Evolutionary conservation across 352 stramenopile genomes (phyloP).

Genomic region (Phytophthora vignae): DNA sequence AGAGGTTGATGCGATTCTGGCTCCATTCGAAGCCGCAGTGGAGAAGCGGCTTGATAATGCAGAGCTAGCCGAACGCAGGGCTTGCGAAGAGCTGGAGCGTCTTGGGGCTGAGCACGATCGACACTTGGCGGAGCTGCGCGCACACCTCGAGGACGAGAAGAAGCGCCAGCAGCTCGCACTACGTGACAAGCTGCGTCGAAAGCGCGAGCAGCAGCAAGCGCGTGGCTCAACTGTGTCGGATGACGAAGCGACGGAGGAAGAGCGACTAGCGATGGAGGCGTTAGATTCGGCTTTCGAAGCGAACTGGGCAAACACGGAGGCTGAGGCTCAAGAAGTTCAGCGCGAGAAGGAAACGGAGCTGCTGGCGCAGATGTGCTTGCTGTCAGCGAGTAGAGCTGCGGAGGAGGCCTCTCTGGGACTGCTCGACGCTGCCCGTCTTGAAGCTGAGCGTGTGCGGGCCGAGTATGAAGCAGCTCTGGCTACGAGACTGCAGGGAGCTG

Average conservation of each 20-base stretch:
- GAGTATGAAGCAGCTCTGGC: conserved; percentile 34
- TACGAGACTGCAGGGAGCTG: conserved; percentile 12
- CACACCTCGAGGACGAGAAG: conserved; percentile 32
- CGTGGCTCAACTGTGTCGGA: conserved; percentile 6
- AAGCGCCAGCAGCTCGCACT: conserved; percentile 35
- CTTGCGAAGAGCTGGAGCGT: conserved; percentile 38
- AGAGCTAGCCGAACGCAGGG: conserved; percentile 29
- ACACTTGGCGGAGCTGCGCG: conserved; percentile 30
- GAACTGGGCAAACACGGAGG: conserved; percentile 18
- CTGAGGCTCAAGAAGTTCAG: conserved; percentile 13
- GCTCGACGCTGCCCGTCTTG: conserved; percentile 28
- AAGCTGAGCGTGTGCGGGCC: conserved; percentile 35
- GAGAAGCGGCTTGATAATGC: conserved; percentile 24
- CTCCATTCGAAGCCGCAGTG: conserved; percentile 20
- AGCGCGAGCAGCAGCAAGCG: conserved; percentile 24
- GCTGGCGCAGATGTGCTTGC: conserved; percentile 25
- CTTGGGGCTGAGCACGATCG: conserved; percentile 35
- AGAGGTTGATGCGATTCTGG: conserved; percentile 24
- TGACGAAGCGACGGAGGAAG: conserved; percentile 13
- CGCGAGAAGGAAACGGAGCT: conserved; percentile 28
- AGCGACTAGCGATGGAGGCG: conserved; percentile 16
- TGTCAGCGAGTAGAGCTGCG: conserved; percentile 22
- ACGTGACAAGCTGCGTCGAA: conserved; percentile 35
- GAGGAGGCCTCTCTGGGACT: conserved; percentile 27
- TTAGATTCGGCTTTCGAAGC: conserved; percentile 29